These are phyloP conservation scores for Vittaforma corneae DNA, from an alignment of 371 early-diverging fungal species.

Conservation along the genomic window DNA sequence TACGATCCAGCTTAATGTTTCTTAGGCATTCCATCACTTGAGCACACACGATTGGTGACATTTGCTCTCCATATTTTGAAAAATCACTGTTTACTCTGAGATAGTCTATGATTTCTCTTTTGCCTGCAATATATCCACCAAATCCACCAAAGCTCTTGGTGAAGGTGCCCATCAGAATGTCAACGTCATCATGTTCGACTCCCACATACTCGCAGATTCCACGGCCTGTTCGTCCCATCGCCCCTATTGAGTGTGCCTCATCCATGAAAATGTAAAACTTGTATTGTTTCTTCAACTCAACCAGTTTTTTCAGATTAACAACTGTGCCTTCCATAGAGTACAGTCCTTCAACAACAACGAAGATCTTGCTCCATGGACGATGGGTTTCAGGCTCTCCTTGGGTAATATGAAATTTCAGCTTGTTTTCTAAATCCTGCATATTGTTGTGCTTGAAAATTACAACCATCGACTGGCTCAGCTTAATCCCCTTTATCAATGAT, in stretches of 20 bases:
- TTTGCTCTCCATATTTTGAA: slow-evolving; percentile 77
- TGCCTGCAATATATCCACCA: slow-evolving; percentile 85
- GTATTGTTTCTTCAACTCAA: slow-evolving; percentile 81
- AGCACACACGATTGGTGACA: slow-evolving; percentile 74
- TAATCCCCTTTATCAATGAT: slow-evolving; percentile 82
- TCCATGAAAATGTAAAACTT: slow-evolving; percentile 95
- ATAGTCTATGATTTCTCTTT: slow-evolving; percentile 69
- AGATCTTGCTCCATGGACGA: slow-evolving; percentile 92
- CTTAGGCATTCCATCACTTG: slow-evolving; percentile 70
- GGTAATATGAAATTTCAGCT: slow-evolving; percentile 76
- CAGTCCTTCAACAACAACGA: slow-evolving; percentile 90
- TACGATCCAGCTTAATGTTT: slow-evolving; percentile 64
- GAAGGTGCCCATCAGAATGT: slow-evolving; percentile 97
- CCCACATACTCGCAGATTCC: slow-evolving; percentile 89
- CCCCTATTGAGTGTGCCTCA: slow-evolving; percentile 98
- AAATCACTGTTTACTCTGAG: slow-evolving; percentile 70
- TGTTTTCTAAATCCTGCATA: slow-evolving; percentile 67
- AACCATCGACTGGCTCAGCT: slow-evolving; percentile 81
- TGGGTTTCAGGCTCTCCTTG: slow-evolving; percentile 96
- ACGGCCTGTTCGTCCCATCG: slow-evolving; percentile 75
- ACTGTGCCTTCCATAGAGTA: slow-evolving; percentile 97
- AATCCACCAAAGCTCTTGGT: slow-evolving; percentile 97
- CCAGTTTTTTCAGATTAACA: slow-evolving; percentile 72
- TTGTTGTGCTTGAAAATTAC: slow-evolving; percentile 88
- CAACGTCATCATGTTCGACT: slow-evolving; percentile 75